Percentiles rank a stretch among this genome's conserved stretches.
phyloP scores from a whole-genome alignment of 148 eudicot species.

The Nyssa sinensis region DNA sequence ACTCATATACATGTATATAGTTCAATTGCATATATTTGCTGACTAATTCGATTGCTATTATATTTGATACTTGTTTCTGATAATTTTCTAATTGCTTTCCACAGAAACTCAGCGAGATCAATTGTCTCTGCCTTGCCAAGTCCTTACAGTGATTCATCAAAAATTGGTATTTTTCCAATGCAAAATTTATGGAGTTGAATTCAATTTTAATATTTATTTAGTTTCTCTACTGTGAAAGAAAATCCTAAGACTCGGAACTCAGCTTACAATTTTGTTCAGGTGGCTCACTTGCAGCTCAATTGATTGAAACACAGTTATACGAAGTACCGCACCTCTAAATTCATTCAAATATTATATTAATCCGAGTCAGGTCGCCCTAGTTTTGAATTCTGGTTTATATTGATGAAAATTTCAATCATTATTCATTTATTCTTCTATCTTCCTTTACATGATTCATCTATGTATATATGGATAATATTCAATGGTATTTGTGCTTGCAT shows the following conservation, averaged over 20 bases:
- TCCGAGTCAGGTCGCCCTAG: background rate
- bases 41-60: background rate
- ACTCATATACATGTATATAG: too few relatives aligned
- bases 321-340: background rate
- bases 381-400: background rate
- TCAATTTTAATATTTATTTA: background rate
- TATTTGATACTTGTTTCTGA: background rate
- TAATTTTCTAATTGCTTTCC: background rate
- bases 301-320: background rate
- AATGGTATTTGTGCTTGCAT: background rate
- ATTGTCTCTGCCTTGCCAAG: slow-evolving; percentile 36
- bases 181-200: background rate
- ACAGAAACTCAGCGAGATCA: slow-evolving; percentile 32
- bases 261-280: background rate
- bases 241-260: background rate
- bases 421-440: too few relatives aligned
- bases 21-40: background rate
- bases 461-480: background rate
- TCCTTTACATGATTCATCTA: background rate
- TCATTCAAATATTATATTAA: background rate
- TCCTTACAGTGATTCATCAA: slow-evolving; percentile 33
- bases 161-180: slow-evolving; percentile 16
- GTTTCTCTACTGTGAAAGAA: too few relatives aligned
- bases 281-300: background rate
- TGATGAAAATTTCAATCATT: background rate